Evolutionary conservation across 1,284 basidiomycete species (phyloP).

Genomic region (Rhodotorula sp.): DNA sequence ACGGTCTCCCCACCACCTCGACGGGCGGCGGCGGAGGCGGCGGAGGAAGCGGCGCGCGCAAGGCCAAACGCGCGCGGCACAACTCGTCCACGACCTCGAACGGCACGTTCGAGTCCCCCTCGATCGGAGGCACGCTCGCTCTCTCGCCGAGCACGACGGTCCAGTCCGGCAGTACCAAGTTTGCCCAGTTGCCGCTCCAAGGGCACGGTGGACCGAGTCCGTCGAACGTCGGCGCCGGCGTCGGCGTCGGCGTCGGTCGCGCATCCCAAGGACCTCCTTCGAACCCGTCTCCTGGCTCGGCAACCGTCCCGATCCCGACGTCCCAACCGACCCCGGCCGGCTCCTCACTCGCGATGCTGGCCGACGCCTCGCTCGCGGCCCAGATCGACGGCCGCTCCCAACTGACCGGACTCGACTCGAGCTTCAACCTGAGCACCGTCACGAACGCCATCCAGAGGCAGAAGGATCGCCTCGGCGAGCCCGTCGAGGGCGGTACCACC

Average conservation of each 20-base stretch:
- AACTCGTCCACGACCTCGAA: conserved; percentile 5
- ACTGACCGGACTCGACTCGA: conserved; percentile 26
- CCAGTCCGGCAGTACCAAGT: background rate
- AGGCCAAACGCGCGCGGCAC: conserved; percentile 11
- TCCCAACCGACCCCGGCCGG: no score
- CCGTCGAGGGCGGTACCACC: conserved; percentile 1
- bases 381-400: conserved; percentile 28
- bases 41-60: no score
- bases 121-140: background rate
- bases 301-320: background rate
- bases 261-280: background rate
- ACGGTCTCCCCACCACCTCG: background rate
- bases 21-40: no score
- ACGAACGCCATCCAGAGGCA: conserved; percentile 26
- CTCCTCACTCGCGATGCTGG: conserved; percentile 24
- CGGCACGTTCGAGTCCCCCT: conserved; percentile 3
- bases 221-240: no score
- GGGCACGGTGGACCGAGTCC: background rate
- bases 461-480: background rate
- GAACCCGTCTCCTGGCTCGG: background rate
- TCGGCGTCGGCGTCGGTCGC: no score
- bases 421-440: conserved; percentile 29
- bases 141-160: conserved; percentile 9
- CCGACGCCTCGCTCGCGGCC: conserved; percentile 32
- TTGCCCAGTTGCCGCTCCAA: conserved; percentile 1